Base-by-base conservation (phyloP, 1,139 yeast species). In the Barnettozyma hawaiiensis region DNA sequence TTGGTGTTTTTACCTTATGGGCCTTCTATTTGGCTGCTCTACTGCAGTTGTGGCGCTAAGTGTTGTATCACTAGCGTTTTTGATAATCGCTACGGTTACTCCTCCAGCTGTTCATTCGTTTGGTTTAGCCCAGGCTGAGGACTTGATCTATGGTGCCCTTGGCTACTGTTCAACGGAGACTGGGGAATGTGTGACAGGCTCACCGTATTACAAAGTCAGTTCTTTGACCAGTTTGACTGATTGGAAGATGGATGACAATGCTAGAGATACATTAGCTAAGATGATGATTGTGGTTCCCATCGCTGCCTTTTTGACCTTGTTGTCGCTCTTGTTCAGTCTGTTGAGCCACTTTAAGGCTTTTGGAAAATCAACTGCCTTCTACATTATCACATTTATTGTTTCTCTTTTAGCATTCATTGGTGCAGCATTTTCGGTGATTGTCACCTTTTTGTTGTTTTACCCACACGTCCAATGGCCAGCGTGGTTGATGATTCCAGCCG, bases 271-370 rank as follows among this genome's bases (percentile, higher is more conserved):
- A 2, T 71, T 90, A 44, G 82, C 90, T 3, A 77, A 79, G 52
- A 71, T 86, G 40, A 70, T 92, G 45, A 77, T 90, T 40, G 77
- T 86, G 21, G 85, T 85, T 46, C 95, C 95, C 1, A 75, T 90
- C 29, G 87, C 96, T 6, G 80, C 86, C 12, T 94, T 87, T 1
- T 66, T 87, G 55, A 79, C 42, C 29, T 53, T 28, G 24, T 57
- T 33, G 59, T 73, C 85, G 14, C 70, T 83, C 42, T 51, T 84
- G n/a, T 63, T 81, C 53, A 57, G 60, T 34, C 50, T 73, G 27
- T 72, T 59, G 45, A 63, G 61, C 18, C 65, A 65, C 35, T 69
- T 73, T 57, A 76, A 73, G 11, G 63, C 61, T 36, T 71, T 78
- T 54, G 57, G 55, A 28, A 49, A 57, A 2, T 52, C 59, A 1